phyloP scores from a whole-genome alignment of 495 filamentous ascomycete species.

The Schizothecium vesticola region DNA sequence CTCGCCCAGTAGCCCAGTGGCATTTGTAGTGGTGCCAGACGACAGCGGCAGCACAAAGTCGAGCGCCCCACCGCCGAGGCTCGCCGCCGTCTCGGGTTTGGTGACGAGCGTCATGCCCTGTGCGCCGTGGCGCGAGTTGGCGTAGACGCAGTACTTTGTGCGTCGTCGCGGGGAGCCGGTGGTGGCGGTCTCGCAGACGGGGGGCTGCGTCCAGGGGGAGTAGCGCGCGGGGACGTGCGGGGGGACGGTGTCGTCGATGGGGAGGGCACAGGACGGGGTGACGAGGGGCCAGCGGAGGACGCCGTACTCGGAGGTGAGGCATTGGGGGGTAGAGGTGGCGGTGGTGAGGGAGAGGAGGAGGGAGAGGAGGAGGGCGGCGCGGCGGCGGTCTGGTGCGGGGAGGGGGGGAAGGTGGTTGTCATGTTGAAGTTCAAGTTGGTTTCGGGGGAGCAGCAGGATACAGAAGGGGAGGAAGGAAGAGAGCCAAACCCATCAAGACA shows the following conservation, averaged over 20 bases:
- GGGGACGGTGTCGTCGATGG: constrained; percentile 2
- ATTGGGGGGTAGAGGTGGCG: background rate
- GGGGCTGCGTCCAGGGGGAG: constrained; percentile 35
- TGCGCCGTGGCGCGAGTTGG: constrained; percentile 32
- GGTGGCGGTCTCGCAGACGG: constrained; percentile 23
- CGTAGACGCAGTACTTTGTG: constrained; percentile 34
- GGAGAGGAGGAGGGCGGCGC: background rate
- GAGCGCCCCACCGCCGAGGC: constrained; percentile 18
- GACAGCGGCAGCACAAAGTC: too few species aligned
- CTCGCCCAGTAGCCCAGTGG: too few species aligned
- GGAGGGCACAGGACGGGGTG: background rate
- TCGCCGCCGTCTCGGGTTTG: constrained; percentile 29
- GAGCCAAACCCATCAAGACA: background rate
- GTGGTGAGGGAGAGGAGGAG: background rate
- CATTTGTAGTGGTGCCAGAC: too few species aligned
- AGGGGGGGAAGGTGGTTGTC: background rate
- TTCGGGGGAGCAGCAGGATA: background rate
- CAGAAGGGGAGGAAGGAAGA: background rate
- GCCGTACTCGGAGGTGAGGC: background rate
- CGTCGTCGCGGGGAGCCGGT: too few species aligned
- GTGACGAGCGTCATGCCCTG: constrained; percentile 34
- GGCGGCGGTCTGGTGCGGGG: background rate
- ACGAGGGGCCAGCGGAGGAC: background rate
- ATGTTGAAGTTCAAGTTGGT: background rate
- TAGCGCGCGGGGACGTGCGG: background rate